Evolutionary conservation across 805 yeast genomes (phyloP).

Genomic region (Candida railenensis): DNA sequence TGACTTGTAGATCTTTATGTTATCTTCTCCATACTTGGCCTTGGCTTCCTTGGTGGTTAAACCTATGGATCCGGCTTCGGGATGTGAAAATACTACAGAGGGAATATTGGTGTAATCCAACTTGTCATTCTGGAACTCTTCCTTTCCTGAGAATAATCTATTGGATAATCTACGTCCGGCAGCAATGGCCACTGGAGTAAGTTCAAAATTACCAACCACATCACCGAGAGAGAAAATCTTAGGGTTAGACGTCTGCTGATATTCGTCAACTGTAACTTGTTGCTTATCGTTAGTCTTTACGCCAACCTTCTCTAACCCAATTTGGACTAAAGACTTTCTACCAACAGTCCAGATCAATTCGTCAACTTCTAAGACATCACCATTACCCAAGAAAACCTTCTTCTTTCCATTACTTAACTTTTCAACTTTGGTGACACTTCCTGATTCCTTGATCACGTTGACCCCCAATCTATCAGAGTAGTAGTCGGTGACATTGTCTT

Average conservation of each 20-base stretch:
- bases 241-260: conserved; percentile 72
- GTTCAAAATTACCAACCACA: conserved; percentile 87
- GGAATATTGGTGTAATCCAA: conserved; percentile 88
- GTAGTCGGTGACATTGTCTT: conserved; percentile 73
- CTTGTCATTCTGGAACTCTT: conserved; percentile 64
- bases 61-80: conserved; percentile 96
- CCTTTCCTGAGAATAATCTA: conserved; percentile 81
- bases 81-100: conserved; percentile 96
- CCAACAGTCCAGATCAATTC: conserved; percentile 92
- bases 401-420: conserved; percentile 31
- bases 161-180: conserved; percentile 94
- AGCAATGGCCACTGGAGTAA: conserved; percentile 98
- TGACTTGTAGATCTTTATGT: conserved; percentile 79
- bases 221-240: conserved; percentile 89
- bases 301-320: conserved; percentile 77
- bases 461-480: conserved; percentile 78
- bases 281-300: conserved; percentile 59
- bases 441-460: conserved; percentile 67
- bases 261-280: conserved; percentile 80
- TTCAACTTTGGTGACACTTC: conserved; percentile 40
- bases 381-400: conserved; percentile 38
- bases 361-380: conserved; percentile 57
- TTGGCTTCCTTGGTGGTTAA: conserved; percentile 76
- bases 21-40: conserved; percentile 73
- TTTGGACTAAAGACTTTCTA: conserved; percentile 69